Evolutionary conservation across 2,329 filamentous ascomycete genomes (phyloP).

Genomic region (Beauveria sp.): DNA sequence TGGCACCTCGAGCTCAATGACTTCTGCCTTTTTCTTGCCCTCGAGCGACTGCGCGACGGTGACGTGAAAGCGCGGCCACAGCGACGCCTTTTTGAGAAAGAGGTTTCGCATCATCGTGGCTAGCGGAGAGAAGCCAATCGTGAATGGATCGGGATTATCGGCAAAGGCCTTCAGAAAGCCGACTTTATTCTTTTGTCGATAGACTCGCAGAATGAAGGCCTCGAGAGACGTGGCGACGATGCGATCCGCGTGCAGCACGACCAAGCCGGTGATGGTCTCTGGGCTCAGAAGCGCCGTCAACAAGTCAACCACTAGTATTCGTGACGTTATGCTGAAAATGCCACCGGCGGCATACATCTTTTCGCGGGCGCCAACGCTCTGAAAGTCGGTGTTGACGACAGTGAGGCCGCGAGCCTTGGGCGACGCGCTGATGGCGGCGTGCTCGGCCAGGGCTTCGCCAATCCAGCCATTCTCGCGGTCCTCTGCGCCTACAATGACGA

Average conservation of each 20-base stretch:
- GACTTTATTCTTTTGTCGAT: slow-evolving; percentile 85
- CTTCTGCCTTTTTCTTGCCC: slow-evolving; percentile 87
- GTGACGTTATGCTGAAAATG: slow-evolving; percentile 91
- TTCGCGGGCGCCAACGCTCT: slow-evolving; percentile 78
- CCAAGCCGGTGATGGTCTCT: slow-evolving; percentile 75
- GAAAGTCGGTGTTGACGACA: slow-evolving; percentile 89
- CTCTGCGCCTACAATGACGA: slow-evolving; percentile 81
- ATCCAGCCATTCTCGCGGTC: slow-evolving; percentile 96
- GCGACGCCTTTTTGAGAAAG: slow-evolving; percentile 77
- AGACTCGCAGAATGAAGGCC: slow-evolving; percentile 91
- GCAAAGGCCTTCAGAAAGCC: slow-evolving; percentile 96
- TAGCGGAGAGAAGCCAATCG: slow-evolving; percentile 78
- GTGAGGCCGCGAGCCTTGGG: slow-evolving; percentile 77
- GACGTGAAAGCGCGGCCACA: slow-evolving; percentile 93
- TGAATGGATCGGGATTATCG: slow-evolving; percentile 86
- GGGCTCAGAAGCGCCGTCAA: slow-evolving; percentile 76
- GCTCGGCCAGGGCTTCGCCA: slow-evolving; percentile 89
- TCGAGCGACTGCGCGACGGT: slow-evolving; percentile 84
- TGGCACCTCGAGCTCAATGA: slow-evolving; percentile 90
- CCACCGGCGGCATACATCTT: slow-evolving; percentile 87
- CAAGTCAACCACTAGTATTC: slow-evolving; percentile 90
- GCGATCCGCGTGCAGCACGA: slow-evolving; percentile 83
- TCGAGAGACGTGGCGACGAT: slow-evolving; percentile 82
- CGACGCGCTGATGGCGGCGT: slow-evolving; percentile 81
- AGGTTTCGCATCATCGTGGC: slow-evolving; percentile 82